phyloP scores from a whole-genome alignment of 2,329 filamentous ascomycete species.

The Camillea tinctor region DNA sequence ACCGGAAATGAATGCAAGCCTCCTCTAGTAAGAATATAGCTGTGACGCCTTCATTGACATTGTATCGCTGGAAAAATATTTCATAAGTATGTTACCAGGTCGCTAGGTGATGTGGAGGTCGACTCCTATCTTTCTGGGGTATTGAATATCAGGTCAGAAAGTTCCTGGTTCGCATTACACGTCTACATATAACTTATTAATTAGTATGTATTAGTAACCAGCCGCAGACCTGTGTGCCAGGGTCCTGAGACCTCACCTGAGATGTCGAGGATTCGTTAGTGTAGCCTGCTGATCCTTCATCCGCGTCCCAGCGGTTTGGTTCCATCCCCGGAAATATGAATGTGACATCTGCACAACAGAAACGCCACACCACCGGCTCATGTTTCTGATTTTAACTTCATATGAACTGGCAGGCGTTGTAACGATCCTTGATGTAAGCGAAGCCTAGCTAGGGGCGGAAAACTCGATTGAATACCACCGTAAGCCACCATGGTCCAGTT shows the following conservation, averaged over 20 bases:
- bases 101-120: neutral
- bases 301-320: neutral
- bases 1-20: neutral
- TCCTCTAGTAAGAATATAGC: neutral
- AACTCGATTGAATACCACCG: neutral
- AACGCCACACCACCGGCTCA: constrained; percentile 14
- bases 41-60: neutral
- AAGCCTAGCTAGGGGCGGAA: neutral
- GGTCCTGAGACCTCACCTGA: neutral
- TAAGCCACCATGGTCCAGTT: neutral
- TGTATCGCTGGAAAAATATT: neutral
- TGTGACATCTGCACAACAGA: constrained; percentile 15
- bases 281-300: neutral
- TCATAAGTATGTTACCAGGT: neutral
- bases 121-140: neutral
- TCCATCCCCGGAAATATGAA: constrained; percentile 5
- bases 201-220: neutral
- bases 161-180: neutral
- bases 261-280: neutral
- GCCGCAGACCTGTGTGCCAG: neutral
- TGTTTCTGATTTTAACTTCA: constrained; percentile 7
- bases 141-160: neutral
- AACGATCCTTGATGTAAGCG: constrained; percentile 1
- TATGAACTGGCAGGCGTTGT: constrained; percentile 10
- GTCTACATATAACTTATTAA: no score